phyloP scores from a whole-genome alignment of 2,329 filamentous ascomycete species.

The Chalara sp. region DNA sequence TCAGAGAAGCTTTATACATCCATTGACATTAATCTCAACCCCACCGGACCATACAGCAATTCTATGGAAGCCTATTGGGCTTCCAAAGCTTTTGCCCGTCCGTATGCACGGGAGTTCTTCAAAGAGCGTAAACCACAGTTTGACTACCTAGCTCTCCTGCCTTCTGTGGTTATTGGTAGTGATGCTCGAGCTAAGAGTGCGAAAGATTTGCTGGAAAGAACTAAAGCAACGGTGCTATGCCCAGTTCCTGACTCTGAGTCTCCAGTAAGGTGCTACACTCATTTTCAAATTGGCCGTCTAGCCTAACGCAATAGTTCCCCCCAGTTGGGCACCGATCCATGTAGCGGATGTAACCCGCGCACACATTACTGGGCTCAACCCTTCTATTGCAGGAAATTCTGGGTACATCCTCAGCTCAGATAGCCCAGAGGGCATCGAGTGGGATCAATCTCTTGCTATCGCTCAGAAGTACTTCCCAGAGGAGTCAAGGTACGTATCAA shows the following conservation, averaged over 20 bases:
- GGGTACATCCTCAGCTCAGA: constrained; percentile 10
- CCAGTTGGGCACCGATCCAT: constrained; percentile 6
- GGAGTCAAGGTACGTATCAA: constrained; percentile 13
- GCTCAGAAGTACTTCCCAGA: constrained; percentile 7
- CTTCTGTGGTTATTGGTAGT: constrained; percentile 10
- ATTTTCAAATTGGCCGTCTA: too few relatives aligned
- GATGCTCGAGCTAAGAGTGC: constrained; percentile 10
- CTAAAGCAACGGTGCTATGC: not conserved
- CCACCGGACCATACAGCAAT: not conserved
- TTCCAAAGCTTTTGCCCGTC: constrained; percentile 23
- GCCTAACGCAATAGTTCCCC: too few relatives aligned
- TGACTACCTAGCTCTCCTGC: constrained; percentile 12
- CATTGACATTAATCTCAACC: constrained; percentile 10
- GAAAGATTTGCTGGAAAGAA: constrained; percentile 3
- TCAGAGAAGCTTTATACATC: constrained; percentile 11
- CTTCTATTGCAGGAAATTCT: constrained; percentile 8
- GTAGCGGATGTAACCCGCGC: constrained; percentile 13
- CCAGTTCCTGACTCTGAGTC: not conserved
- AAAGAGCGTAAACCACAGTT: not conserved
- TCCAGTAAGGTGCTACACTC: not conserved
- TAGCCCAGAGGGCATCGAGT: constrained; percentile 8
- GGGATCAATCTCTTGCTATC: constrained; percentile 12
- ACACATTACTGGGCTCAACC: constrained; percentile 12
- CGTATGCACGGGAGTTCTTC: constrained; percentile 18
- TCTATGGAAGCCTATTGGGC: constrained; percentile 24